phyloP scores from a whole-genome alignment of 2,329 filamentous ascomycete genomes.

The Plenodomus lindquistii region DNA sequence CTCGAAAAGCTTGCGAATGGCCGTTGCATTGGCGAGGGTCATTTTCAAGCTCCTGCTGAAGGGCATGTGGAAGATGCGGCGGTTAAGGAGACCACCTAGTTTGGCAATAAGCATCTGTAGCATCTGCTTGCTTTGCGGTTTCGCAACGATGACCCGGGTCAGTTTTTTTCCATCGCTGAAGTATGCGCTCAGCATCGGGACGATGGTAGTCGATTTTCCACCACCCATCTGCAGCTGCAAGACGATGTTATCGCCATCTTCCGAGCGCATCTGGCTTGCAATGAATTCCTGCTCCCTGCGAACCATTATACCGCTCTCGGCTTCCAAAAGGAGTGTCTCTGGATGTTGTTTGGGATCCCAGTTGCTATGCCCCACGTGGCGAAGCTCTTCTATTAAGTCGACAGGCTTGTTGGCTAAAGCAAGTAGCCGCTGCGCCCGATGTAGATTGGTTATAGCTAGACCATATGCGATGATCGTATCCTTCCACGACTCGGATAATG shows the following conservation, averaged over 20 bases:
- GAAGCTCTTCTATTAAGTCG: constrained; percentile 41
- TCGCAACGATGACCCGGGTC: constrained; percentile 63
- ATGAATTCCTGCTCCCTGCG: constrained; percentile 63
- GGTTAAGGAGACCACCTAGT: constrained; percentile 60
- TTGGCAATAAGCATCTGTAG: constrained; percentile 58
- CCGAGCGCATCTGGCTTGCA: constrained; percentile 58
- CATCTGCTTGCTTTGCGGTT: constrained; percentile 66
- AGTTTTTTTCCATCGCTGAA: constrained; percentile 57
- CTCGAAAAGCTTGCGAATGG: constrained; percentile 47
- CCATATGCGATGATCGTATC: constrained; percentile 27
- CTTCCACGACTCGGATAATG: constrained; percentile 27
- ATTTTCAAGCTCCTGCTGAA: constrained; percentile 59
- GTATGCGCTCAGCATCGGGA: constrained; percentile 36
- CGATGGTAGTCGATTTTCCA: constrained; percentile 39
- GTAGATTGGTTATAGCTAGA: constrained; percentile 29
- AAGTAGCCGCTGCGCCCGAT: constrained; percentile 34
- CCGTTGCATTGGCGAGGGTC: constrained; percentile 23
- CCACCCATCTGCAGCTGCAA: constrained; percentile 44
- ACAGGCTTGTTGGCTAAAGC: constrained; percentile 11
- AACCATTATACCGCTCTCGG: constrained; percentile 66
- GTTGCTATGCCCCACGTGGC: constrained; percentile 58
- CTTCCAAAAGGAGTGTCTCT: constrained; percentile 66
- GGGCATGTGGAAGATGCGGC: constrained; percentile 61
- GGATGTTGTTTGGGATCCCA: constrained; percentile 60
- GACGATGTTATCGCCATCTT: constrained; percentile 21